These are phyloP conservation scores for Skeletonema tropicum DNA, from an alignment of 108 stramenopile genomes.

Conservation along the genomic window DNA sequence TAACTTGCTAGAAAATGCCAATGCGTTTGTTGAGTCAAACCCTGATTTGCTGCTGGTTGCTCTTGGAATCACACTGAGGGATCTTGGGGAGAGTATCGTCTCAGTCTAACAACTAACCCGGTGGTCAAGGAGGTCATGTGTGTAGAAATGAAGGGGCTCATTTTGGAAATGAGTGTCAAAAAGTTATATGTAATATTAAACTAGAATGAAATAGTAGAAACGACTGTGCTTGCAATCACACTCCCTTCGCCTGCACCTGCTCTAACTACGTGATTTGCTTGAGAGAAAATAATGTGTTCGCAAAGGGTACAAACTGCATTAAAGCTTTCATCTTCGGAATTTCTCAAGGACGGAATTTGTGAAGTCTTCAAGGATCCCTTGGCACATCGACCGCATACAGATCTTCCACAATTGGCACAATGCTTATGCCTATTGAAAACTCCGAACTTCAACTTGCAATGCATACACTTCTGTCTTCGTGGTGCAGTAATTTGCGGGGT, in stretches of 20 bases:
- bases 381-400: slow-evolving; percentile 71
- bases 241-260: neutral
- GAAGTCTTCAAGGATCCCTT: slow-evolving; percentile 25
- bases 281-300: slow-evolving; percentile 36
- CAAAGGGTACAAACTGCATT: slow-evolving; percentile 38
- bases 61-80: slow-evolving; percentile 76
- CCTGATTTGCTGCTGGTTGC: slow-evolving; percentile 71
- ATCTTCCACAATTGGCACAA: slow-evolving; percentile 80
- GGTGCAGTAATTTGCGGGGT: slow-evolving; percentile 60
- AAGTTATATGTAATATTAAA: neutral
- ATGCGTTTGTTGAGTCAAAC: slow-evolving; percentile 73
- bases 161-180: too few species aligned
- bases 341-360: slow-evolving; percentile 18
- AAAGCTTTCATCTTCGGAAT: neutral
- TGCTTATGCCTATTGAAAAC: slow-evolving; percentile 58
- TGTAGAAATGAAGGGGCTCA: too few species aligned
- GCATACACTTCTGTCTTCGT: slow-evolving; percentile 78
- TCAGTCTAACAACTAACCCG: slow-evolving; percentile 30
- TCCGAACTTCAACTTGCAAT: slow-evolving; percentile 66
- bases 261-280: slow-evolving; percentile 8
- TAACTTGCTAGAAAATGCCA: slow-evolving; percentile 63
- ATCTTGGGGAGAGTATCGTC: slow-evolving; percentile 73
- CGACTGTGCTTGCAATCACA: neutral
- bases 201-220: neutral
- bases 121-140: too few species aligned